Conservation (phyloP, 805 yeast species). For the Saccharomyces eubayanus region DNA sequence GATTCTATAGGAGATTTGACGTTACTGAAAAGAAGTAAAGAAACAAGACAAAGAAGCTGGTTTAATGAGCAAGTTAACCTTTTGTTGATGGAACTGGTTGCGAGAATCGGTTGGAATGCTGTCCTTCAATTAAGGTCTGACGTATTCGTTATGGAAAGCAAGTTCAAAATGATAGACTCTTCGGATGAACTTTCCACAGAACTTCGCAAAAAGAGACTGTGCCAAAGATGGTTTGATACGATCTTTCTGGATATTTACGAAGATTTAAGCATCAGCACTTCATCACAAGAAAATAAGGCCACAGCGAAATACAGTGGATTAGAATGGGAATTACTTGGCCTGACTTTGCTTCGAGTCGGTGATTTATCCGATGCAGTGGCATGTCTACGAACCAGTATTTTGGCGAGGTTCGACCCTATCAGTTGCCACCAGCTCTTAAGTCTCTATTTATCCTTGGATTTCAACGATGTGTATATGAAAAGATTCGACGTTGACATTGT, state of each 20-base stretch:
- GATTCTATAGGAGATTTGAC: conserved; percentile 20
- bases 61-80: conserved; percentile 47
- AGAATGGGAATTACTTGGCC: conserved; percentile 69
- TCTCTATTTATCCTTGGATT: conserved; percentile 25
- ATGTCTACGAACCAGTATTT: conserved; percentile 45
- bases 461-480: conserved; percentile 4
- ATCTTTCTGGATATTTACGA: conserved; percentile 30
- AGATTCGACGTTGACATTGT: conserved; percentile 31
- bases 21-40: conserved; percentile 23
- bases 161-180: conserved; percentile 29
- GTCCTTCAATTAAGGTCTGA: conserved; percentile 55
- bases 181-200: conserved; percentile 13
- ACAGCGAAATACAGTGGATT: conserved; percentile 46
- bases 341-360: conserved; percentile 41
- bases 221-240: conserved; percentile 31
- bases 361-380: conserved; percentile 42
- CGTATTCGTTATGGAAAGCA: conserved; percentile 76
- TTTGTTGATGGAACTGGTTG: conserved; percentile 57
- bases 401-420: conserved; percentile 53
- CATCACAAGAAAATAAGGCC: conserved; percentile 22
- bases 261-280: conserved; percentile 28
- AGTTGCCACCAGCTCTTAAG: conserved; percentile 44
- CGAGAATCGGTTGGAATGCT: conserved; percentile 75
- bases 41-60: conserved; percentile 23
- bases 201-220: conserved; percentile 21